Conservation (phyloP, 139 green algal species). For the Penium margaritaceum region DNA sequence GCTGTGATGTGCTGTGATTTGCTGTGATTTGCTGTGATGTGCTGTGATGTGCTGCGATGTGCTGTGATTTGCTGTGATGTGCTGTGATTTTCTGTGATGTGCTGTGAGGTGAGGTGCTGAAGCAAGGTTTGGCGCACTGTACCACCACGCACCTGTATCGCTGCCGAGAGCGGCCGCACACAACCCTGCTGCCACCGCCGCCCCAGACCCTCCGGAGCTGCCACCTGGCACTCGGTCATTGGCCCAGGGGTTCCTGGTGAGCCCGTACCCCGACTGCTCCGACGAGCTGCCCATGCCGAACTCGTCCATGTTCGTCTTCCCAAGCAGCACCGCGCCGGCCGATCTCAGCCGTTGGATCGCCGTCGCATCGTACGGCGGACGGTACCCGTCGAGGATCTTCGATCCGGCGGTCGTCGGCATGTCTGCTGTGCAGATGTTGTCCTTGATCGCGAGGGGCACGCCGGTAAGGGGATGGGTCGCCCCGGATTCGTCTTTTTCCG, state of each 20-base stretch:
- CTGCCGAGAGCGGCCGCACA: slow-evolving; percentile 69
- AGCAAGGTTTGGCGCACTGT: no score
- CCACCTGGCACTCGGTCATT: slow-evolving; percentile 75
- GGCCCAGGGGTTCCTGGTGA: slow-evolving; percentile 51
- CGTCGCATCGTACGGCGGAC: slow-evolving; percentile 47
- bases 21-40: no score
- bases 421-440: slow-evolving; percentile 85
- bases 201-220: slow-evolving; percentile 84
- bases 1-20: no score
- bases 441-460: slow-evolving; percentile 48
- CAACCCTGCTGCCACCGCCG: slow-evolving; percentile 76
- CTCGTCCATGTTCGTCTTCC: slow-evolving; percentile 96
- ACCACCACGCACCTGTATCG: slow-evolving; percentile 67
- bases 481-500: no score
- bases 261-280: slow-evolving; percentile 78
- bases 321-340: slow-evolving; percentile 78
- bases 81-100: no score
- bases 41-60: no score
- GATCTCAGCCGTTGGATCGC: slow-evolving; percentile 47
- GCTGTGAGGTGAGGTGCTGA: no score
- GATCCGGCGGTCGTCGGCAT: slow-evolving; percentile 79
- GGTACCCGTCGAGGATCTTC: slow-evolving; percentile 60
- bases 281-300: slow-evolving; percentile 95
- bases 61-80: no score
- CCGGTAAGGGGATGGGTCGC: no score